A percentile compares a stretch with the other conserved stretches of the same genome.
phyloP scores from a whole-genome alignment of 768 basidiomycete genomes.

The Termitomyces sp. region DNA sequence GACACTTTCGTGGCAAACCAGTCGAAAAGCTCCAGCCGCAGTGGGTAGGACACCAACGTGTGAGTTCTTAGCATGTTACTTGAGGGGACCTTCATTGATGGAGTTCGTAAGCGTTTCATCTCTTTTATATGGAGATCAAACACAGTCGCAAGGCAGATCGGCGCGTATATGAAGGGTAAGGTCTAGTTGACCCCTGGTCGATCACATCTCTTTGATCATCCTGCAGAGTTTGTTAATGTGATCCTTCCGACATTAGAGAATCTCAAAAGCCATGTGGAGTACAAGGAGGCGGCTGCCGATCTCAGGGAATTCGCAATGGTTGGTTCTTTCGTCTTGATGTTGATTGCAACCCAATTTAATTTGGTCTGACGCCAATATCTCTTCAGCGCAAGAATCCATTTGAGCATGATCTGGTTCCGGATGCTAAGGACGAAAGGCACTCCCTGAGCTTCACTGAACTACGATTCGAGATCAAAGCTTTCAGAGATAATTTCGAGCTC shows the following conservation, averaged over 20 bases:
- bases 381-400: slow-evolving; percentile 7
- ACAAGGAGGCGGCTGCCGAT: slow-evolving; percentile 2
- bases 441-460: slow-evolving; percentile 7
- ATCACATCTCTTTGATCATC: neutral
- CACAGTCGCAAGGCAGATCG: slow-evolving; percentile 1
- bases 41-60: slow-evolving; percentile 6
- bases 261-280: neutral
- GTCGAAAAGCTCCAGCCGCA: slow-evolving; percentile 6
- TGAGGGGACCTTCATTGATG: neutral
- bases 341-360: neutral
- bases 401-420: neutral
- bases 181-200: neutral
- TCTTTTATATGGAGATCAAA: slow-evolving; percentile 8
- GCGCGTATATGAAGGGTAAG: slow-evolving; percentile 7
- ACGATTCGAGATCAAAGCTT: slow-evolving; percentile 1
- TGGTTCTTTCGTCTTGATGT: neutral
- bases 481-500: slow-evolving; percentile 7
- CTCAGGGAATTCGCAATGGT: slow-evolving; percentile 10
- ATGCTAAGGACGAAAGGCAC: neutral
- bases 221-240: slow-evolving; percentile 9
- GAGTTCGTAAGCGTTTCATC: slow-evolving; percentile 3
- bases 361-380: neutral
- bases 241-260: slow-evolving; percentile 9
- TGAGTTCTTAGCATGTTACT: neutral
- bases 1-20: slow-evolving; percentile 3